Conservation (phyloP, 192 early-diverging fungal genomes). For the Physocladia obscura region DNA sequence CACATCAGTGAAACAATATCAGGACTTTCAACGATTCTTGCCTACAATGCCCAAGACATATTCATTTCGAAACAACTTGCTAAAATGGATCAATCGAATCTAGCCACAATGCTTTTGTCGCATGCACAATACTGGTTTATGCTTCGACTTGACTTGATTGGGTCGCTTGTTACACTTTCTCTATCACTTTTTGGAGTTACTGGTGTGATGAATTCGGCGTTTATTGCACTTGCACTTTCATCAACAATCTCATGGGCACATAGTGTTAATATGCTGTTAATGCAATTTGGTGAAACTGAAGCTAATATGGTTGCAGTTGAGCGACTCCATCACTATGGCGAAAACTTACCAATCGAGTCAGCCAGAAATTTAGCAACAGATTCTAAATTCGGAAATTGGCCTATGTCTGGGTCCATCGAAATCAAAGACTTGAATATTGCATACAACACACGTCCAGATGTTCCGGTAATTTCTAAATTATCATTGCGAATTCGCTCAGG, state of each 20-base stretch:
- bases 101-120: neutral
- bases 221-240: slow-evolving; percentile 12
- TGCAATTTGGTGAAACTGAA: neutral
- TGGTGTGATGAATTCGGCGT: neutral
- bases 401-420: neutral
- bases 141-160: slow-evolving; percentile 1
- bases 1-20: slow-evolving; percentile 42
- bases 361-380: neutral
- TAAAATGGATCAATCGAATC: neutral
- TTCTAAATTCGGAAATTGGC: neutral
- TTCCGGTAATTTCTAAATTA: slow-evolving; percentile 17
- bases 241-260: slow-evolving; percentile 1
- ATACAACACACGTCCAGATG: neutral
- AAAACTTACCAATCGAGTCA: neutral
- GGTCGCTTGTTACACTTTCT: slow-evolving; percentile 5
- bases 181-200: slow-evolving; percentile 11
- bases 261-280: neutral
- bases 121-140: neutral
- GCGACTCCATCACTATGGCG: neutral
- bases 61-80: neutral
- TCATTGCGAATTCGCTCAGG: slow-evolving; percentile 24
- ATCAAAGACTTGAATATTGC: neutral
- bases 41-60: slow-evolving; percentile 44
- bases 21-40: slow-evolving; percentile 37
- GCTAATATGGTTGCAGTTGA: neutral